phyloP scores from a whole-genome alignment of 352 stramenopile genomes.

The Pythium plurisporium region DNA sequence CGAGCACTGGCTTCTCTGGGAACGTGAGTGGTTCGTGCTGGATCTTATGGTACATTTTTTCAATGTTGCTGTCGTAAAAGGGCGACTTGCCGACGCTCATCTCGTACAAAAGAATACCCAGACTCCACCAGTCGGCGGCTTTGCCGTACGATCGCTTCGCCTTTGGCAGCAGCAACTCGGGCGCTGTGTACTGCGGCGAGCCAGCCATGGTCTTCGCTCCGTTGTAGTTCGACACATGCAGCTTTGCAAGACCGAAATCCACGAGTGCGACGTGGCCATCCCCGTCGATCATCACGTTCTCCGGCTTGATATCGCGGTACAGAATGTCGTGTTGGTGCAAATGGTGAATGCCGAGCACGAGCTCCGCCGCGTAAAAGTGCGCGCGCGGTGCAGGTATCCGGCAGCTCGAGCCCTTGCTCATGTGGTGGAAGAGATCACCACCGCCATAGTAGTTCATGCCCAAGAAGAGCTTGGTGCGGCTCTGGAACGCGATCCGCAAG shows the following conservation, averaged over 20 bases:
- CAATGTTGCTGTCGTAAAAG: slow-evolving; percentile 93
- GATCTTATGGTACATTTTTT: slow-evolving; percentile 93
- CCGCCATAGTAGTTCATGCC: slow-evolving; percentile 88
- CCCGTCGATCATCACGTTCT: slow-evolving; percentile 95
- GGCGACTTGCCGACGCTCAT: slow-evolving; percentile 92
- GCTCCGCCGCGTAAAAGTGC: slow-evolving; percentile 92
- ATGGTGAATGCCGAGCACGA: slow-evolving; percentile 90
- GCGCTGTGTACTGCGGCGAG: slow-evolving; percentile 84
- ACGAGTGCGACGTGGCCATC: slow-evolving; percentile 95
- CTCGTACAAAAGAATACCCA: slow-evolving; percentile 90
- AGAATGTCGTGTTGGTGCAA: slow-evolving; percentile 94
- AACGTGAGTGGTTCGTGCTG: slow-evolving; percentile 84
- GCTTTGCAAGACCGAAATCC: slow-evolving; percentile 93
- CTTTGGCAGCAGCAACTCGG: slow-evolving; percentile 79
- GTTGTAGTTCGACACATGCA: slow-evolving; percentile 89
- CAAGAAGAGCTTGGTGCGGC: slow-evolving; percentile 79
- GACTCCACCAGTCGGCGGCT: slow-evolving; percentile 86
- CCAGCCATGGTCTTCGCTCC: slow-evolving; percentile 87
- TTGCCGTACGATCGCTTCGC: slow-evolving; percentile 86
- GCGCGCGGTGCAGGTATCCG: slow-evolving; percentile 76
- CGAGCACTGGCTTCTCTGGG: slow-evolving; percentile 60
- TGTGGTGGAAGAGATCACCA: slow-evolving; percentile 86
- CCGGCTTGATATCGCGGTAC: slow-evolving; percentile 95
- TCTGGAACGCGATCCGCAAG: slow-evolving; percentile 86
- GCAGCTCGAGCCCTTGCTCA: slow-evolving; percentile 86